These are phyloP conservation scores for Trichophyton schoenleinii DNA, from an alignment of 2,329 filamentous ascomycete genomes.

Conservation along the genomic window DNA sequence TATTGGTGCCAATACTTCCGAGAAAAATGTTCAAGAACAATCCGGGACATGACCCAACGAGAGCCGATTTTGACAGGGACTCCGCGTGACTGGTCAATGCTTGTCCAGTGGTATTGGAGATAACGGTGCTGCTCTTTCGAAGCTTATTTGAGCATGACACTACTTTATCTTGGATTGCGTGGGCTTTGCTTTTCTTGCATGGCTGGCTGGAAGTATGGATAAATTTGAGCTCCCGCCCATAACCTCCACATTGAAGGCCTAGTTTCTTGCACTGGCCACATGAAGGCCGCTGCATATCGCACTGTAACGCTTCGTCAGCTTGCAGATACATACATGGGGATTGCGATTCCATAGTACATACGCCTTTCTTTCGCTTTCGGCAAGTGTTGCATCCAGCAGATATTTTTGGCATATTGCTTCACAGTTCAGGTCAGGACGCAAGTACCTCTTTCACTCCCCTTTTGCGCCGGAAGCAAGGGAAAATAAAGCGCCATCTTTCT, in stretches of 20 bases:
- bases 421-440: neutral
- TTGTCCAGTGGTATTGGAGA: no score
- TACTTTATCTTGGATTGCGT: neutral
- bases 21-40: constrained; percentile 1
- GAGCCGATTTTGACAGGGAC: neutral
- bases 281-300: constrained; percentile 4
- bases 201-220: neutral
- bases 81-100: neutral
- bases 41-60: neutral
- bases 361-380: constrained; percentile 4
- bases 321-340: neutral
- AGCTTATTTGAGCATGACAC: neutral
- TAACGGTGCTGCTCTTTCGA: neutral
- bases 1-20: neutral
- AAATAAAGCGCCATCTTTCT: neutral
- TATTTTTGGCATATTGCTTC: neutral
- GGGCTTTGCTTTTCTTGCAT: neutral
- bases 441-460: neutral
- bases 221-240: constrained; percentile 2
- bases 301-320: neutral
- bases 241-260: neutral
- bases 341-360: neutral
- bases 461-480: neutral
- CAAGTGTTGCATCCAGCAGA: constrained; percentile 6
- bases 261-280: constrained; percentile 5